Percentiles rank a stretch among this genome's conserved stretches.
Conservation (phyloP, 495 filamentous ascomycete genomes). For the Physcia stellaris region DNA sequence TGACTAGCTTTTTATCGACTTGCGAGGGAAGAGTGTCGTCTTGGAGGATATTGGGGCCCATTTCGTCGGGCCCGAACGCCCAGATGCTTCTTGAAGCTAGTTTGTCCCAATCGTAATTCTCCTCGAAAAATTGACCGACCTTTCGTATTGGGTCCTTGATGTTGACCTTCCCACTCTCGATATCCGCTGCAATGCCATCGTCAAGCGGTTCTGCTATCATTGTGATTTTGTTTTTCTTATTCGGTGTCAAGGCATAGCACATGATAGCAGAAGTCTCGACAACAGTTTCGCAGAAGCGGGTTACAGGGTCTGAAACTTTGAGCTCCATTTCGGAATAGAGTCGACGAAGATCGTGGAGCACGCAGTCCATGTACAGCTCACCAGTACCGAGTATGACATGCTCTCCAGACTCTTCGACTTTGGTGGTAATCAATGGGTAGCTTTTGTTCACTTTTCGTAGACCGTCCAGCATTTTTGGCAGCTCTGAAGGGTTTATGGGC, state of each 20-base stretch:
- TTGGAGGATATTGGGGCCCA: slow-evolving; percentile 89
- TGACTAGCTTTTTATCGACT: slow-evolving; percentile 83
- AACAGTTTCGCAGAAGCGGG: slow-evolving; percentile 95
- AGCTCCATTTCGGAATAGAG: slow-evolving; percentile 99
- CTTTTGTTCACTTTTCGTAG: slow-evolving; percentile 94
- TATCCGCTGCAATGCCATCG: slow-evolving; percentile 87
- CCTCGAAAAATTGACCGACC: slow-evolving; percentile 93
- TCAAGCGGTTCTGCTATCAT: slow-evolving; percentile 96
- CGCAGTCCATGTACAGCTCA: slow-evolving; percentile 98
- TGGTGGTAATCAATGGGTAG: slow-evolving; percentile 88
- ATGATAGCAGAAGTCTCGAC: slow-evolving; percentile 94
- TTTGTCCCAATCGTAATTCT: slow-evolving; percentile 94
- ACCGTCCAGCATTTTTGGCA: slow-evolving; percentile 98
- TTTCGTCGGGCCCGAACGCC: slow-evolving; percentile 96
- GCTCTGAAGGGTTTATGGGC: slow-evolving; percentile 92
- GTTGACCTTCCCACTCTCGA: slow-evolving; percentile 76
- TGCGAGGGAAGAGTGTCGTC: slow-evolving; percentile 86
- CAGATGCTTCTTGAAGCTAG: slow-evolving; percentile 90
- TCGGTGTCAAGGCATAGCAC: slow-evolving; percentile 93
- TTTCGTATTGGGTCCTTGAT: slow-evolving; percentile 89
- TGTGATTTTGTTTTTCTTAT: slow-evolving; percentile 98
- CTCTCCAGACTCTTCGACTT: slow-evolving; percentile 97
- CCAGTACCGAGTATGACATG: slow-evolving; percentile 91
- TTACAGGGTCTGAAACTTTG: slow-evolving; percentile 95
- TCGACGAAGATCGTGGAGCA: slow-evolving; percentile 83